Evolutionary conservation across 345 rosid genomes (phyloP).

Genomic region (Turnera subulata): DNA sequence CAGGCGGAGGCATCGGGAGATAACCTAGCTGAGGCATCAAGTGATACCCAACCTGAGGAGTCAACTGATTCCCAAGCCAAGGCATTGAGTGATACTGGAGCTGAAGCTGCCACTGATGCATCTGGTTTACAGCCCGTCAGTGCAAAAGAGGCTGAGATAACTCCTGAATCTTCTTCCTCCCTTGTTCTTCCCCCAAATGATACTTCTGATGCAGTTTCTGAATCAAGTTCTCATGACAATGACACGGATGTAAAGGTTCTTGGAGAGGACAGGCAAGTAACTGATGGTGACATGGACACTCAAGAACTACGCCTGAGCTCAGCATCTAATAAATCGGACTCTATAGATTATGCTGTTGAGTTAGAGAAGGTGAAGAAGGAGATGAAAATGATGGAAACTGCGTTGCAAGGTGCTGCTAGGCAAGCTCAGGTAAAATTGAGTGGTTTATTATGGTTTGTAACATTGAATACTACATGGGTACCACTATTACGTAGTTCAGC

Average conservation of each 20-base stretch:
- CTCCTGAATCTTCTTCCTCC: constrained; percentile 32
- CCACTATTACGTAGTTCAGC: background rate
- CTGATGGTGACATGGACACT: constrained; percentile 34
- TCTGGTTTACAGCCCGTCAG: constrained; percentile 31
- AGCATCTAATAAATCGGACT: constrained; percentile 37
- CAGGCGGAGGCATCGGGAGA: constrained; percentile 6
- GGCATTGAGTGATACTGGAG: constrained; percentile 11
- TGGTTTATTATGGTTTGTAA: constrained; percentile 1
- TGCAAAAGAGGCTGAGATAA: constrained; percentile 30
- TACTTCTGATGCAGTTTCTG: constrained; percentile 38
- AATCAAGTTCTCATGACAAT: constrained; percentile 32
- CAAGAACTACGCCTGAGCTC: constrained; percentile 42
- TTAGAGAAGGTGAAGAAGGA: constrained; percentile 78
- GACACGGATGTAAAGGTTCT: constrained; percentile 16
- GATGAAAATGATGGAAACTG: constrained; percentile 92
- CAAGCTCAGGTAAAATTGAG: constrained; percentile 85
- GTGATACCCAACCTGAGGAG: constrained; percentile 16
- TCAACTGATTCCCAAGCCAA: constrained; percentile 3
- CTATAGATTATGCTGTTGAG: constrained; percentile 44
- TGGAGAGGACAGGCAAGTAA: constrained; percentile 34
- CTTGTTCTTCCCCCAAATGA: constrained; percentile 39
- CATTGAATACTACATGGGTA: background rate
- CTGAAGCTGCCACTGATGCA: constrained; percentile 18
- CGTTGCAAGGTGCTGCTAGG: constrained; percentile 98
- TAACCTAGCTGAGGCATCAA: constrained; percentile 10